Base-by-base conservation (phyloP, 2,329 filamentous ascomycete species). In the Phaeosphaeria sp. region DNA sequence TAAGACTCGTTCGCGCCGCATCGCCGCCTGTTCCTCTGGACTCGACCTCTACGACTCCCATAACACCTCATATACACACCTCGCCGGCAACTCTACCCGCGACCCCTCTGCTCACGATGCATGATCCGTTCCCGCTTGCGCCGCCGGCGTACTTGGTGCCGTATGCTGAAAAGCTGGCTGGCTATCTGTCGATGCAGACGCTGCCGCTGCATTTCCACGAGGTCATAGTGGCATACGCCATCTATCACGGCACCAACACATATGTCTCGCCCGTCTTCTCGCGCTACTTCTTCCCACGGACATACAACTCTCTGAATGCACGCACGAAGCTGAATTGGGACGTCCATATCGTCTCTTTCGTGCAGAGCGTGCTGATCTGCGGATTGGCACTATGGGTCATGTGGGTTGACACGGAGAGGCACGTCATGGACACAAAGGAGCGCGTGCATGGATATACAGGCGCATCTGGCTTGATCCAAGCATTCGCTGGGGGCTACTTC, bases 341-440 rank as follows among this genome's bases (percentile, higher is more conserved):
- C 75, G 89, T 92, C 22, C 92, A 94, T 73, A 88, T 94, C 54
- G 91, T 95, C 30, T 93, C 90, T n/a, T 84, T 95, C 65, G 82
- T 91, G 55, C 92, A 96, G 82, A 89, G 88, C 73, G 80, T 83
- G 30, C 78, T 92, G 54, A 91, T 96, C 79, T 92, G 89, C 75
- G 74, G 66, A 48, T 79, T 93, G 30, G 90, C 90, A n/a, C 78
- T 95, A 17, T 93, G 87, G 84, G 85, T 91, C 55, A 90, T 93
- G 78, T 68, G 52, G 53, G 78, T 73, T 43, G 91, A 95, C 75
- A 80, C 87, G 42, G 90, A 93, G 75, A 84, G 91, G 58, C 81
- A 78, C 65, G 79, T 79, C 47, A 91, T 92, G 86, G 80, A 85
- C 68, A 87, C 84, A 80, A 82, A 88, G 68, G 87, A 88, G 72